Evolutionary conservation across 345 rosid genomes (phyloP).

Genomic region (Draba incana): DNA sequence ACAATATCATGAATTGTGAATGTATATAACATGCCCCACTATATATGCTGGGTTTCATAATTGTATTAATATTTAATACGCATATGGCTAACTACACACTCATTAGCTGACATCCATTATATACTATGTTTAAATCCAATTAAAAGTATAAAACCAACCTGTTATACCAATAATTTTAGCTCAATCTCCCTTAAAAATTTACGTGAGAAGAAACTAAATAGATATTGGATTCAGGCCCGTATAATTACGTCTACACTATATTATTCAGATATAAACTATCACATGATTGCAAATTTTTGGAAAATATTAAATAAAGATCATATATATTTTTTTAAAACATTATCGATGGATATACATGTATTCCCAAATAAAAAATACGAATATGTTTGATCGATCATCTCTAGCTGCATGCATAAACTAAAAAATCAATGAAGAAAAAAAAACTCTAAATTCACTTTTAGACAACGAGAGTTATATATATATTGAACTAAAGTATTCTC

Average conservation of each 20-base stretch:
- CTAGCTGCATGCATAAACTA: neutral
- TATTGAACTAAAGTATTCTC: too few species aligned
- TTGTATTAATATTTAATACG: slow-evolving; percentile 10
- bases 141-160: neutral
- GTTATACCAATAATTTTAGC: too few species aligned
- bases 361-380: neutral
- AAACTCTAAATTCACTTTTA: too few species aligned
- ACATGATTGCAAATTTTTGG: neutral
- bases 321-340: neutral
- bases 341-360: neutral
- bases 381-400: neutral
- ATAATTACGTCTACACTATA: neutral
- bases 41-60: neutral
- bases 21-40: slow-evolving; percentile 20
- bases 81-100: slow-evolving; percentile 10
- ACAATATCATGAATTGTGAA: slow-evolving; percentile 22
- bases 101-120: slow-evolving; percentile 31
- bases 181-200: too few species aligned
- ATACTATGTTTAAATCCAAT: slow-evolving; percentile 15
- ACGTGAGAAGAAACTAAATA: slow-evolving; percentile 9
- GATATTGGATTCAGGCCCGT: neutral
- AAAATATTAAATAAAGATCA: neutral
- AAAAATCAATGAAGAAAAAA: neutral
- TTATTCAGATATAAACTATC: neutral
- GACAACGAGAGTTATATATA: too few species aligned